Base-by-base conservation (phyloP, 768 basidiomycete genomes). In the Rhizopogon sp. region DNA sequence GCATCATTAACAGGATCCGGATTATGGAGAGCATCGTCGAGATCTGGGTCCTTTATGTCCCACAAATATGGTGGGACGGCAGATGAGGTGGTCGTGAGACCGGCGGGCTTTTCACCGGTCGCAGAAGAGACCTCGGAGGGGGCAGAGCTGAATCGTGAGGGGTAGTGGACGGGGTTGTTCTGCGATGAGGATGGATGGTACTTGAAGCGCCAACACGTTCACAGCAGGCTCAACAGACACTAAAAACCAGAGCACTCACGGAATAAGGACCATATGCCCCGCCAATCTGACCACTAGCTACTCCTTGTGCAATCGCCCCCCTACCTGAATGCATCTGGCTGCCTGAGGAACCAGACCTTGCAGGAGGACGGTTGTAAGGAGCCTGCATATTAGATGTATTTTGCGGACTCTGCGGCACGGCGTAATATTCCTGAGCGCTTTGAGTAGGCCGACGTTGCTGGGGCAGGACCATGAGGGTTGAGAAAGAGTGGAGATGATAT, bases 21-120 rank as follows among this genome's bases (percentile, higher is more conserved):
- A 74, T 92, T 90, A 69, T 98, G 95, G 20, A 98, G 78, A 20
- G 83, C 80, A 68, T 98, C 95, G 74, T 97, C 94, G 16, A 88
- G 77, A 66, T 95, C 93, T 8, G 91, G 85, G 55, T 93, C 92
- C 64, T 80, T 84, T 22, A 73, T 74, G 67, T 91, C 90, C 86
- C 88, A 92, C 62, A 85, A 64, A 64, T 83, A 87, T 63, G 84
- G 78, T 14, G 87, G 88, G 5, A 89, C 78, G 0, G 87, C 82
- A 8, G 81, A 78, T 8, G 82, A 84, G 59, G 80, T 74, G 59
- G 74, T 67, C 22, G 74, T 45, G 13, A 44, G n/a, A 25, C 54
- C 63, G 10, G 45, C 60, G 0, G 67, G 63, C 16, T 69, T 66
- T 62, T 74, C 71, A 5, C 73, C 70, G 3, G 67, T 69, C 51